Base-by-base conservation (phyloP, 108 stramenopile species). In the Cyclostephanos tholiformis region DNA sequence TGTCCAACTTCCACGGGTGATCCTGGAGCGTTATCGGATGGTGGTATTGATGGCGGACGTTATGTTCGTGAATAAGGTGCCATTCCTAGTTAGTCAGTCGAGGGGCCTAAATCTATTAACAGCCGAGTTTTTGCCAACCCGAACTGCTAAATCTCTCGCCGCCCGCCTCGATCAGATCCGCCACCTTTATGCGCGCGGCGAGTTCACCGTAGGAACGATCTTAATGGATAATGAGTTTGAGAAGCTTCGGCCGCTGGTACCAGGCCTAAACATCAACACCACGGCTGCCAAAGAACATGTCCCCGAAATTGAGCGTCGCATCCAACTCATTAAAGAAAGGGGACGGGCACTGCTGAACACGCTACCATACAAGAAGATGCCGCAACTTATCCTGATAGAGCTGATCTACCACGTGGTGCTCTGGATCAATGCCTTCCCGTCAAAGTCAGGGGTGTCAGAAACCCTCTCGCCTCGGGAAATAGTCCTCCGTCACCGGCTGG, bases 1-100 rank as follows among this genome's bases (percentile, higher is more conserved):
- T 9, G 50, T 51, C 20, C 19, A 51, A 2, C 4, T 51, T 9
- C 50, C 50, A 7, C 10, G 19, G 17, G 8, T 20, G 4, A 8
- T 51, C 19, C 10, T 51, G 50, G 17, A 17, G 4, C 19, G 19
- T 2, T 10, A 51, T 9, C 8, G 50, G 19, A 9, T 20, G 17
- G 50, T 51, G 7, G 20, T 20, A 10, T 51, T 51, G 20, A 51
- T 10, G 50, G 50, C 20, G 20, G 50, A 51, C 50, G 50, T 20
- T n/a, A n/a, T n/a, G n/a, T n/a, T n/a, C n/a, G n/a, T n/a, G n/a
- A n/a, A n/a, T n/a, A n/a, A n/a, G n/a, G 14, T 81, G 3, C 49
- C 66, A 22, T 76, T 83, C 29, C 57, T 86, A 0, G 51, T 70
- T 7, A 83, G 79, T 14, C 48, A 80, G 3, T 4, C 50, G 3